These are phyloP conservation scores for Apiospora aurea DNA, from an alignment of 2,329 filamentous ascomycete genomes.

Conservation along the genomic window DNA sequence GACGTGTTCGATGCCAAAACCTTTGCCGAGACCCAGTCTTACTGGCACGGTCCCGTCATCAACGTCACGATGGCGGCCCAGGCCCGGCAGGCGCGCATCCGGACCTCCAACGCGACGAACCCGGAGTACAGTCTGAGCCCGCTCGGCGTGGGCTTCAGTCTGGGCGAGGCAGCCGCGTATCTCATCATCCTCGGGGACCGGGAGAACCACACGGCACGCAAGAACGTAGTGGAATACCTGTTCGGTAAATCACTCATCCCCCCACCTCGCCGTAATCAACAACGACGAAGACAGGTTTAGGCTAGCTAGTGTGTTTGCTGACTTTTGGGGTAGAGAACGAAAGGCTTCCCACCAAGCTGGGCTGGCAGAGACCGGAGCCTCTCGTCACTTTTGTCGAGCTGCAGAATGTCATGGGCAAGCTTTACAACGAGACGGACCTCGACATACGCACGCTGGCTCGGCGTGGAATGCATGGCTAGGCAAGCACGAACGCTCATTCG, in stretches of 20 bases:
- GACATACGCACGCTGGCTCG: not conserved
- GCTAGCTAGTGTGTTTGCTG: not conserved
- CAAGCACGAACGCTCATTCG: no score
- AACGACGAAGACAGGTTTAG: not conserved
- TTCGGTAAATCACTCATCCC: conserved; percentile 45
- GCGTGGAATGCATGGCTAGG: conserved; percentile 10
- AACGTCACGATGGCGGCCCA: conserved; percentile 52
- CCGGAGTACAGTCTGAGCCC: conserved; percentile 54
- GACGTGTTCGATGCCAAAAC: conserved; percentile 59
- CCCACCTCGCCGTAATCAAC: not conserved
- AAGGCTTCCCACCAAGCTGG: conserved; percentile 47
- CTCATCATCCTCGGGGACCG: conserved; percentile 56
- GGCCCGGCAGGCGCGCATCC: conserved; percentile 52
- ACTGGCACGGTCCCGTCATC: conserved; percentile 53
- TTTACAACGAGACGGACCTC: conserved; percentile 5
- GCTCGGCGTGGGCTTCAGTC: conserved; percentile 49
- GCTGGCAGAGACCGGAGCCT: conserved; percentile 43
- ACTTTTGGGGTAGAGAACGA: conserved; percentile 47
- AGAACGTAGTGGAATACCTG: conserved; percentile 49
- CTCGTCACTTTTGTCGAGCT: conserved; percentile 27
- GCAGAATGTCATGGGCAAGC: not conserved
- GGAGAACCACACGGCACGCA: conserved; percentile 46
- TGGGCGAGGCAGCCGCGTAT: conserved; percentile 56
- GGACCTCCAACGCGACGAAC: conserved; percentile 54
- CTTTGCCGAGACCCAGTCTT: conserved; percentile 53